Conservation (phyloP, 2,329 filamentous ascomycete genomes). For the Aspergillus intermedius region DNA sequence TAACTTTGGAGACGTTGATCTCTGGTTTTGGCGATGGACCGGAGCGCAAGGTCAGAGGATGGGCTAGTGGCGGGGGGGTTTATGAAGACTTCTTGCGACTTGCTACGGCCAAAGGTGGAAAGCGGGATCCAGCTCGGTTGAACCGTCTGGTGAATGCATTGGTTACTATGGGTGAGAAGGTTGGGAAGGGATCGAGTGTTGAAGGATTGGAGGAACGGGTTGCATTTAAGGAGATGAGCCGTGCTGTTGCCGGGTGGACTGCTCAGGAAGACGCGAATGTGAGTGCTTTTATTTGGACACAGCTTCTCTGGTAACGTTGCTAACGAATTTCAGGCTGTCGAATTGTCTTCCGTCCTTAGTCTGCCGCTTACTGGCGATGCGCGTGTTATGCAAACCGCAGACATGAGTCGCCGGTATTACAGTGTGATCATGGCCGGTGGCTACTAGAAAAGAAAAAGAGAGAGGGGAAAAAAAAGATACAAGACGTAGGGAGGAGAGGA, state of each 20-base stretch:
- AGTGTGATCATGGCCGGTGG: slow-evolving; percentile 53
- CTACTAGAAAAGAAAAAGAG: slow-evolving; percentile 18
- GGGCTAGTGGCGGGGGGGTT: slow-evolving; percentile 73
- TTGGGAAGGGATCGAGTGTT: slow-evolving; percentile 47
- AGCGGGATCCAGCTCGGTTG: slow-evolving; percentile 36
- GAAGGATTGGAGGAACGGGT: slow-evolving; percentile 56
- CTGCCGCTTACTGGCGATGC: slow-evolving; percentile 62
- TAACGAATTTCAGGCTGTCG: slow-evolving; percentile 21
- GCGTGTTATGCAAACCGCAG: slow-evolving; percentile 62
- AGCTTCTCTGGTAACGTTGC: background rate
- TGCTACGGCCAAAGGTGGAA: slow-evolving; percentile 32
- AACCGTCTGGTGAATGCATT: slow-evolving; percentile 45
- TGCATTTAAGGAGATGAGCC: slow-evolving; percentile 75
- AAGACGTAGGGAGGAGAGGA: background rate
- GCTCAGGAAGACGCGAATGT: slow-evolving; percentile 56
- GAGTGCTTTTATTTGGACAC: slow-evolving; percentile 21
- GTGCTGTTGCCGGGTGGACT: slow-evolving; percentile 62
- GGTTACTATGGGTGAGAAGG: slow-evolving; percentile 33
- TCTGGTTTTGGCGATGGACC: slow-evolving; percentile 60
- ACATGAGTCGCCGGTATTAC: slow-evolving; percentile 65
- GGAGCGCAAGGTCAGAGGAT: slow-evolving; percentile 59
- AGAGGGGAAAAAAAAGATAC: background rate
- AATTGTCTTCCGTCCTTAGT: slow-evolving; percentile 34
- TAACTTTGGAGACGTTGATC: slow-evolving; percentile 61
- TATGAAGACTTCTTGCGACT: slow-evolving; percentile 60